Evolutionary conservation across 441 rosid genomes (phyloP), one percentile per base, ranked within the genome.

Genomic region (Euphorbia schlechtendalii): DNA sequence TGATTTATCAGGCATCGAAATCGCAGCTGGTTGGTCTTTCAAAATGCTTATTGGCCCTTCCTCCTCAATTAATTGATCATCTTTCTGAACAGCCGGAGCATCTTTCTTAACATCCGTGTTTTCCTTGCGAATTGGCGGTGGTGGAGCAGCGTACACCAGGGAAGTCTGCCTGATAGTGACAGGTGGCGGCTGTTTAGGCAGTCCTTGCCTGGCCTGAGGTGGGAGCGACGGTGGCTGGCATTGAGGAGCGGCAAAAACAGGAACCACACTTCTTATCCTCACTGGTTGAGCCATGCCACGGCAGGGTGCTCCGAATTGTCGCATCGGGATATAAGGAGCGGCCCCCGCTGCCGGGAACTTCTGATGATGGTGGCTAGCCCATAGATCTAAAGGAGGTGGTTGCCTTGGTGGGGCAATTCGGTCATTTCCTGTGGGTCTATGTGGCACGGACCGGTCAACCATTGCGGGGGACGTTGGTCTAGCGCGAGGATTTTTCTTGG

Each of bases 181-280:
- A 25, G 97, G 82, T 4, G 86, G 86, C 0, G 96, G 69, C 25
- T 76, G 80, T 60, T 84, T 78, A 0, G 82, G 78, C 8, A 77
- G 66, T 32, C 83, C 76, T 9, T 74, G 79, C 65, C 83, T 63
- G 70, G 77, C 72, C 38, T 76, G 80, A 46, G 86, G 60, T 20
- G 90, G 76, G 27, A 81, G 64, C 38, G 84, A 69, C 60, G n/a
- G n/a, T n/a, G 85, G 76, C 30, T 82, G 88, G 11, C 57, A 68
- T n/a, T 90, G 96, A n/a, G 99, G 97, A 30, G 97, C 92, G 27
- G 97, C 81, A 79, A 82, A 93, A 66, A 86, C 89, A 5, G 99
- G 97, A 36, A 83, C 83, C 15, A 87, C 74, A 24, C 78, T 86
- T 82, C 99, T 86, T 67, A 88, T 80, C 2, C 89, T 93, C 57